Evolutionary conservation across 1,284 basidiomycete species (phyloP).

Genomic region (Fistulinella cinereoalba): DNA sequence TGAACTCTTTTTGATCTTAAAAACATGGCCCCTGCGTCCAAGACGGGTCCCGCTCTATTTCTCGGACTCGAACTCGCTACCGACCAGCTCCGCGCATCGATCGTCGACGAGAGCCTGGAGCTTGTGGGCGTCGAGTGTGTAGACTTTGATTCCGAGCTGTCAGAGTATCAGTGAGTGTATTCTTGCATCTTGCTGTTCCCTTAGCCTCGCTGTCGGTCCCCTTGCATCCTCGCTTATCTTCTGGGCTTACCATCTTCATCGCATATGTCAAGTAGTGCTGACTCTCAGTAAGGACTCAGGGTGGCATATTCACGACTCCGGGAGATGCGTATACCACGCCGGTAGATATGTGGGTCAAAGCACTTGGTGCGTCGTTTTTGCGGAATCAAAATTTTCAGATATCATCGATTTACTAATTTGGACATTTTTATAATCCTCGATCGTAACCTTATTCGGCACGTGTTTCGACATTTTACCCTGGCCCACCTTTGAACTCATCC

Average conservation of each 20-base stretch:
- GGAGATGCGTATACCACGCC: constrained; percentile 82
- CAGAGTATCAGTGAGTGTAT: constrained; percentile 72
- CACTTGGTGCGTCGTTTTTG: constrained; percentile 53
- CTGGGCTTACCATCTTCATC: constrained; percentile 4
- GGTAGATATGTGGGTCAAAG: constrained; percentile 83
- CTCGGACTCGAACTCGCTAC: constrained; percentile 77
- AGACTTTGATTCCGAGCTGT: constrained; percentile 74
- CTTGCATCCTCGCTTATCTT: constrained; percentile 2
- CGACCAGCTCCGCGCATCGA: constrained; percentile 73
- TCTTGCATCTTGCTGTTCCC: constrained; percentile 6
- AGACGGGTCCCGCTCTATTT: constrained; percentile 60
- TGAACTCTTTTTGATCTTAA: constrained; percentile 8
- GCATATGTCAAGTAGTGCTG: constrained; percentile 11
- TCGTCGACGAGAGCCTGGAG: constrained; percentile 77
- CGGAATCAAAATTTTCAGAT: constrained; percentile 39
- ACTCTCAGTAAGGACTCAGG: constrained; percentile 58
- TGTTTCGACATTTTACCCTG: constrained; percentile 8
- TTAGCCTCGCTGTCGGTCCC: constrained; percentile 6
- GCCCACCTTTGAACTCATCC: constrained; percentile 4
- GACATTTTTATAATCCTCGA: constrained; percentile 31
- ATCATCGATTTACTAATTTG: constrained; percentile 32
- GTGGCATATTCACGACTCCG: constrained; percentile 79
- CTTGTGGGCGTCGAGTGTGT: constrained; percentile 75
- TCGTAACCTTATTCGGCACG: constrained; percentile 32
- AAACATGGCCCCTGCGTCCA: constrained; percentile 48